A percentile compares a stretch with the other conserved stretches of the same genome.
These are phyloP conservation scores for Beauveria australis DNA, from an alignment of 2,329 filamentous ascomycete species.

Conservation along the genomic window DNA sequence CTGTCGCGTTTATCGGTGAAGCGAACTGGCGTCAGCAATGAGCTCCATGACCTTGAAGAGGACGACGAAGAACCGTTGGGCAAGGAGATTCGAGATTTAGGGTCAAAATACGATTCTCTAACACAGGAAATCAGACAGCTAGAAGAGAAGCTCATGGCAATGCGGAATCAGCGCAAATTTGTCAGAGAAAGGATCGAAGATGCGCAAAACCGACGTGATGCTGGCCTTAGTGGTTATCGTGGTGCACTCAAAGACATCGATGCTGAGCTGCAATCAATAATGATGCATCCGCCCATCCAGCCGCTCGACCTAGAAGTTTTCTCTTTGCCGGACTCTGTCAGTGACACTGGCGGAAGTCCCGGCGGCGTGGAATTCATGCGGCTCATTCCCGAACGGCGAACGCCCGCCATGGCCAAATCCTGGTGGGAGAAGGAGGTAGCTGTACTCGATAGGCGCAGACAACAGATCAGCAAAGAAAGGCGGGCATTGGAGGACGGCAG, in stretches of 20 bases:
- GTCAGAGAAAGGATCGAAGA: constrained; percentile 54
- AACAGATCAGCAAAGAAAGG: constrained; percentile 52
- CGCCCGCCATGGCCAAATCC: constrained; percentile 59
- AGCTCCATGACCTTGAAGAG: constrained; percentile 46
- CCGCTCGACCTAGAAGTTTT: constrained; percentile 41
- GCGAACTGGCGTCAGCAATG: constrained; percentile 38
- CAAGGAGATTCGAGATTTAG: constrained; percentile 52
- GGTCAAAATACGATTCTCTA: constrained; percentile 43
- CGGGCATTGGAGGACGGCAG: constrained; percentile 60
- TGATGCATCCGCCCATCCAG: constrained; percentile 48
- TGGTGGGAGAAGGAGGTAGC: constrained; percentile 61
- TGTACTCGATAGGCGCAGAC: constrained; percentile 45
- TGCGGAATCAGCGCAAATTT: constrained; percentile 53
- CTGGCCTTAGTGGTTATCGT: constrained; percentile 63
- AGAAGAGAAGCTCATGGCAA: constrained; percentile 53
- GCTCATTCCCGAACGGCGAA: constrained; percentile 56
- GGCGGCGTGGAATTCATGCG: constrained; percentile 48
- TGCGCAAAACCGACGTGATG: constrained; percentile 57
- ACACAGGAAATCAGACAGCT: constrained; percentile 57
- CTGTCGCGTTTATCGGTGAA: constrained; percentile 46
- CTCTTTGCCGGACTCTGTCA: background rate
- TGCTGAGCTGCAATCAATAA: constrained; percentile 48
- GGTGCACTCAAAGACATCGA: constrained; percentile 60
- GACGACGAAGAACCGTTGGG: constrained; percentile 51
- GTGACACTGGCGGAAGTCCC: constrained; percentile 14